A percentile compares a stretch with the other conserved stretches of the same genome.
These are phyloP conservation scores for Claviceps humidiphila DNA, from an alignment of 2,329 filamentous ascomycete genomes.

Conservation along the genomic window DNA sequence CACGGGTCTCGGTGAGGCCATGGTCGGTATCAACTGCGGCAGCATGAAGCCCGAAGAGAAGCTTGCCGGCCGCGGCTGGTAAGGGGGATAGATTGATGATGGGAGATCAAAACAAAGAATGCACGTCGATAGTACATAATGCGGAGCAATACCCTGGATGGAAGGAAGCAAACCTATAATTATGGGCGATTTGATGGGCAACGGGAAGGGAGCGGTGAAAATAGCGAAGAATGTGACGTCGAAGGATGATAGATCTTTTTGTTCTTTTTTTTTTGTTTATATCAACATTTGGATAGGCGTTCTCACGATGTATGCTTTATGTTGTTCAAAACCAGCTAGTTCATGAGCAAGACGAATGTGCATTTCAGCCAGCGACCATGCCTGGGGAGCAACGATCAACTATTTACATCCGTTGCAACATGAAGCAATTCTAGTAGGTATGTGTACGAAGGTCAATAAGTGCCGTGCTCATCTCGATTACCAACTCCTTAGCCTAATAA, in stretches of 20 bases:
- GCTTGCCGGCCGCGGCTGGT: conserved; percentile 80
- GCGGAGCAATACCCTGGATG: background rate
- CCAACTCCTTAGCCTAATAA: too few relatives aligned
- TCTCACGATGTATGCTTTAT: background rate
- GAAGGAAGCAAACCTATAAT: background rate
- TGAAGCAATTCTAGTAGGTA: too few relatives aligned
- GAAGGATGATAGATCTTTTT: background rate
- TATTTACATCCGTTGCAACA: background rate
- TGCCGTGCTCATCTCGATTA: too few relatives aligned
- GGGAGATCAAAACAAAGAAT: background rate
- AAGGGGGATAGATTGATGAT: conserved; percentile 14
- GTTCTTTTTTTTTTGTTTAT: background rate
- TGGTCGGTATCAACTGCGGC: conserved; percentile 87
- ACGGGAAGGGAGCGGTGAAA: too few relatives aligned
- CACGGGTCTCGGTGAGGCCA: conserved; percentile 85
- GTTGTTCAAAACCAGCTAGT: background rate
- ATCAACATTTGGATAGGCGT: conserved; percentile 3
- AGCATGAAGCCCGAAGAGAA: conserved; percentile 68
- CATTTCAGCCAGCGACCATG: background rate
- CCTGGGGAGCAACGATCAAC: background rate
- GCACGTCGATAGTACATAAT: too few relatives aligned
- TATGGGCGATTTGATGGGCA: background rate
- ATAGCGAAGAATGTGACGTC: background rate
- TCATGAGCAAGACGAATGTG: background rate
- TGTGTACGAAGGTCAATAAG: too few relatives aligned